A percentile compares a stretch with the other conserved stretches of the same genome.
These are phyloP conservation scores for Gossypium davidsonii DNA, from an alignment of 441 rosid species.

Conservation along the genomic window DNA sequence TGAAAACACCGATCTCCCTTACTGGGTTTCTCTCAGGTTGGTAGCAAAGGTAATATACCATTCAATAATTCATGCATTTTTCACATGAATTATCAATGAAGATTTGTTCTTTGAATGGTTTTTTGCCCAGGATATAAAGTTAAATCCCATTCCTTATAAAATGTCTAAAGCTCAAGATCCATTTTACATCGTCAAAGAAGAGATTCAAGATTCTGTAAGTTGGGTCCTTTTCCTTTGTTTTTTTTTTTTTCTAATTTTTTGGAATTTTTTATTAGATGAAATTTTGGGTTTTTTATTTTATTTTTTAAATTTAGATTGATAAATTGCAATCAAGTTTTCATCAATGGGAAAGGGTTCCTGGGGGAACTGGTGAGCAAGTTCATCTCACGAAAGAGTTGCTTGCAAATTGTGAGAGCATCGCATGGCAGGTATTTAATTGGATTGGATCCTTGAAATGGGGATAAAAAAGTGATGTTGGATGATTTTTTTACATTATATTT, in stretches of 20 bases:
- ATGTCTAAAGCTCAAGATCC: conserved; percentile 99
- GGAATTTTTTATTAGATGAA: not conserved
- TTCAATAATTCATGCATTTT: not conserved
- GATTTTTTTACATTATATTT: not conserved
- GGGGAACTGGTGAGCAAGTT: conserved; percentile 54
- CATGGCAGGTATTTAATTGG: conserved; percentile 71
- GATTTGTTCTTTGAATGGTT: not conserved
- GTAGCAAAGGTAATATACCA: not conserved
- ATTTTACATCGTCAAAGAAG: conserved; percentile 88
- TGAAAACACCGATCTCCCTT: not conserved
- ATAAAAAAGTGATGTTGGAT: not conserved
- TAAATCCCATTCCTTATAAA: not conserved
- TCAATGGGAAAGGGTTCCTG: conserved; percentile 71
- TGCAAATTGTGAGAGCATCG: conserved; percentile 77
- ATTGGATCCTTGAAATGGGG: not conserved
- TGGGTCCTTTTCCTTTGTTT: not conserved
- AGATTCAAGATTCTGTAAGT: conserved; percentile 90
- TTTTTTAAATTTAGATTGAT: conserved; percentile 49
- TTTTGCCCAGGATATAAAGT: conserved; percentile 3
- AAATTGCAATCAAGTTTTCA: conserved; percentile 78
- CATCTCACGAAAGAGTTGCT: conserved; percentile 65
- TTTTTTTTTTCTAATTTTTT: not conserved
- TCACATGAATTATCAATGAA: not conserved
- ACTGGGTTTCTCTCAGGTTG: not conserved
- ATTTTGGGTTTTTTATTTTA: conserved; percentile 4